Evolutionary conservation across 2,329 filamentous ascomycete species (phyloP).

Genomic region (Aspergillus pseudoglaucus): DNA sequence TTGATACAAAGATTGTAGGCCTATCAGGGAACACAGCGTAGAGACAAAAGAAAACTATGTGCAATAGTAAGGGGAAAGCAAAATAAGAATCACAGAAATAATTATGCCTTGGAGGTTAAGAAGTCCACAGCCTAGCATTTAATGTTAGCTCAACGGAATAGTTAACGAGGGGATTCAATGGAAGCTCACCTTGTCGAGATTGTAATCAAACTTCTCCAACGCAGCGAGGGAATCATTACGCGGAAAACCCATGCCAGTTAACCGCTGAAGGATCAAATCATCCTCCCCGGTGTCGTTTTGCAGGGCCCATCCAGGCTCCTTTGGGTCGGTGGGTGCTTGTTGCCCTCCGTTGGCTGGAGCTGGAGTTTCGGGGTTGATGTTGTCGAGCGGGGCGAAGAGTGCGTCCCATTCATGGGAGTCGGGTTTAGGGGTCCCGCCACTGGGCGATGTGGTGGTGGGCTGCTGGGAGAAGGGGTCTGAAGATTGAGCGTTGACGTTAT

Average conservation of each 20-base stretch:
- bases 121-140: slow-evolving; percentile 32
- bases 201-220: slow-evolving; percentile 92
- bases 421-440: slow-evolving; percentile 33
- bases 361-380: slow-evolving; percentile 16
- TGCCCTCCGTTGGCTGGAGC: slow-evolving; percentile 12
- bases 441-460: slow-evolving; percentile 21
- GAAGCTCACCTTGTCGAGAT: slow-evolving; percentile 78
- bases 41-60: slow-evolving; percentile 12
- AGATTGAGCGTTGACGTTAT: slow-evolving; percentile 19
- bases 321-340: slow-evolving; percentile 7
- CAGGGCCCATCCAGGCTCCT: slow-evolving; percentile 58
- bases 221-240: slow-evolving; percentile 68
- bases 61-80: not conserved
- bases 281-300: slow-evolving; percentile 74
- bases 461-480: slow-evolving; percentile 26
- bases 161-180: too few relatives aligned
- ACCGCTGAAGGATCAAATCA: slow-evolving; percentile 81
- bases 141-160: too few relatives aligned
- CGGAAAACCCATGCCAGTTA: slow-evolving; percentile 84
- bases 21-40: slow-evolving; percentile 2
- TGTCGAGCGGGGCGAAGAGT: slow-evolving; percentile 77
- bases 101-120: slow-evolving; percentile 36
- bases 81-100: not conserved
- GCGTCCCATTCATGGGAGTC: slow-evolving; percentile 82
- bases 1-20: slow-evolving; percentile 2